Evolutionary conservation across 2,329 filamentous ascomycete species (phyloP), one percentile per base, ranked within the genome.

Genomic region (Saccharata proteae): DNA sequence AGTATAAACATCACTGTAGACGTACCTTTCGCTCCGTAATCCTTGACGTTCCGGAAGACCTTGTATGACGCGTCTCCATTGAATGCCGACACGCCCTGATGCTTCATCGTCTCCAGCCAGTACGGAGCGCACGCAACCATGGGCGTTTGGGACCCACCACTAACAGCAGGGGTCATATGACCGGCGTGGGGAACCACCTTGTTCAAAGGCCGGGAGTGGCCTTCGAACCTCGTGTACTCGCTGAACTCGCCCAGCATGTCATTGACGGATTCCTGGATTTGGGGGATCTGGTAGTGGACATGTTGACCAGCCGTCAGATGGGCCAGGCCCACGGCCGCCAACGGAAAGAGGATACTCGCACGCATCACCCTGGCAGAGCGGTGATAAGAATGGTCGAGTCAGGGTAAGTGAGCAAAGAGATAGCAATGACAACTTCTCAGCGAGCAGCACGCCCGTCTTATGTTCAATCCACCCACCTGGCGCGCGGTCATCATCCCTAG

Each of bases 1-100:
- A 4, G 11, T 25, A 5, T 9, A 2, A 11, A 17, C 4, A 16
- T 8, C 6, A 15, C 15, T 4, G 8, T 13, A 8, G 7, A 35
- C 41, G 16, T 32, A 57, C 58, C 59, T 33, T 44, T 47, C 19
- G 59, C 59, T 2, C 57, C 57, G 37, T 52, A 61, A 25, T 57
- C 52, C 35, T 55, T 56, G 6, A 62, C 58, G 34, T 61, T 61
- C 27, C 59, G 46, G 38, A 54, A 62, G 2, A 61, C 43, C 5
- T 57, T 52, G 42, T 63, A 65, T 2, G 43, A 43, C 8, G 43
- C 35, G 30, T 59, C 55, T 10, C 38, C 38, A 16, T 52, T 51
- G 40, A 60, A 62, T 1, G 55, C 49, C 2, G 52, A 47, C 28
- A 50, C 39, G 19, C 58, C 59, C 36, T 59, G 56, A 16, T 60